Evolutionary conservation across 2,329 filamentous ascomycete species (phyloP), one percentile per base, ranked within the genome.

Genomic region (Chalaropsis ovoidea): DNA sequence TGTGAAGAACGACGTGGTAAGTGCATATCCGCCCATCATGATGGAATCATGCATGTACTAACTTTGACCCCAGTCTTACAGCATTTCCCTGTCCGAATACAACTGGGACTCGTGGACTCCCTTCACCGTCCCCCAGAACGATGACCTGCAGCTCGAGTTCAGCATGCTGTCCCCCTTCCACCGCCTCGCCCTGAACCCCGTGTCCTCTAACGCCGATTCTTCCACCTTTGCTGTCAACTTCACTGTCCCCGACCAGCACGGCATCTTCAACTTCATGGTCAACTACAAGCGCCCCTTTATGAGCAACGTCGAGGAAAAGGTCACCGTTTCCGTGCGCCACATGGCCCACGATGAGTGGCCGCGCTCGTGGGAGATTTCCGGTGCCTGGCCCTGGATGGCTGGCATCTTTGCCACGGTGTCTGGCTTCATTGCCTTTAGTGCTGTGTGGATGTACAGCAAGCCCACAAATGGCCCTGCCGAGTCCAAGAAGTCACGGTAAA

Each of bases 121-220:
- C 58, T 96, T 91, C 77, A 79, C 79, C 49, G 79, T 88, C 22
- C 86, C 90, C 24, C 73, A 80, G 8, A 80, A 77, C 68, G 94
- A 99, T 74, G 81, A 80, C 35, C 74, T 99, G 42, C 94, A 99
- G 76, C 89, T 99, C 68, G 94, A 99, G 76, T 96, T 97, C 80
- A 92, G 86, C 78, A 99, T 97, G 94, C 87, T 99, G 60, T 96
- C 93, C 1, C 93, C 94, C 66, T 97, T 96, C 84, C 88, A 96
- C 78, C 92, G 94, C 52, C 82, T 97, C 42, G 80, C 85, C 67
- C 85, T 99, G 41, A 71, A 78, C 8, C 82, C 84, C 15, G 75
- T 79, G 10, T 75, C 77, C 41, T 80, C 79, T 31, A 87, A 85
- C 1, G 76, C 80, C 65, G 86, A 89, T 71, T 85, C 86, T 69